A percentile compares a stretch with the other conserved stretches of the same genome.
Evolutionary conservation across 768 basidiomycete species (phyloP).

Genomic region (Mrakia blollopis): DNA sequence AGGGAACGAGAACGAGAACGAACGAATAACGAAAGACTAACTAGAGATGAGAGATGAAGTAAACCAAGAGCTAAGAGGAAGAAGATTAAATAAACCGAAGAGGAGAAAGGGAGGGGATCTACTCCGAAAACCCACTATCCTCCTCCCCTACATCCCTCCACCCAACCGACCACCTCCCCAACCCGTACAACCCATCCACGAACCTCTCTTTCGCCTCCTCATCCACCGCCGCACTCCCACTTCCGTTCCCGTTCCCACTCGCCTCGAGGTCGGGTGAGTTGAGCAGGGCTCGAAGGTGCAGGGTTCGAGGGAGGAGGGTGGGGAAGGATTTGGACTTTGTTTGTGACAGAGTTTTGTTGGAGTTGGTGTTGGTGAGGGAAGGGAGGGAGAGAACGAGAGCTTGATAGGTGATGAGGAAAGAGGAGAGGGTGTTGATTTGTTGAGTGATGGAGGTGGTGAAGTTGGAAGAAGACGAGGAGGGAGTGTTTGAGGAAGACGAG

Average conservation of each 20-base stretch:
- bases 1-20: not conserved
- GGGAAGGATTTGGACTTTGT: not conserved
- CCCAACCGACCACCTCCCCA: constrained; percentile 12
- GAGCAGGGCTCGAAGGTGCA: constrained; percentile 11
- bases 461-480: no score
- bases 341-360: not conserved
- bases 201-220: constrained; percentile 20
- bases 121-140: not conserved
- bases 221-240: no score
- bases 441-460: not conserved
- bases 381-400: constrained; percentile 3
- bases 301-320: constrained; percentile 8
- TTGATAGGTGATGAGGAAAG: constrained; percentile 10
- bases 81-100: not conserved
- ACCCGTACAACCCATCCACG: constrained; percentile 8
- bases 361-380: not conserved
- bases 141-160: not conserved
- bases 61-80: not conserved
- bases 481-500: no score
- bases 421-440: constrained; percentile 6
- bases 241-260: no score
- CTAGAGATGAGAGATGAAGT: not conserved
- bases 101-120: not conserved
- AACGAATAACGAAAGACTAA: not conserved
- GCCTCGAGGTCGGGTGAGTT: not conserved